Evolutionary conservation across 2,329 filamentous ascomycete species (phyloP), one percentile per base, ranked within the genome.

Genomic region (Hypomyces perniciosus): DNA sequence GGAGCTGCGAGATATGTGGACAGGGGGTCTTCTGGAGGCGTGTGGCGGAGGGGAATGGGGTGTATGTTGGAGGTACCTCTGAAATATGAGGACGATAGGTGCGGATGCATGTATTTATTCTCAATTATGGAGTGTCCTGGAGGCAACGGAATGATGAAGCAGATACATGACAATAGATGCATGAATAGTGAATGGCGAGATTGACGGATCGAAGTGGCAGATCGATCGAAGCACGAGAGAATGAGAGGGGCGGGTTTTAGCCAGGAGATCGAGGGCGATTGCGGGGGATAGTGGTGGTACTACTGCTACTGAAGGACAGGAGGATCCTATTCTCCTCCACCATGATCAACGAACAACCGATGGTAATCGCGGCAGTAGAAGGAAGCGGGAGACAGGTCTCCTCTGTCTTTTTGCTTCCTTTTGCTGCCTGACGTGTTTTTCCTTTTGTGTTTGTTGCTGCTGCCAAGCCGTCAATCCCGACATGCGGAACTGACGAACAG

Each of bases 91-190:
- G 31, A 9, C 39, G 10, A 4, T 9, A 30, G 12, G 20, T 38
- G 46, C 20, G 40, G 28, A 43, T 28, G 48, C 12, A 38, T 40
- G n/a, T 41, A 26, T 28, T 30, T 30, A 30, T 13, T 44, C 13
- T 26, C 8, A 10, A 30, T 44, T 12, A 13, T 8, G 29, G 8
- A 12, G 12, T 8, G 8, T 12, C 12, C 4, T n/a, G 30, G 29
- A 12, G 37, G 13, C 13, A 20, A 27, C 12, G 9, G 12, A 8
- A 28, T 26, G 39, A 37, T 42, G 13, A 42, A 8, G 48, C 40
- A 37, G 43, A 42, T 37, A 46, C 44, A 37, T 46, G 48, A 51
- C 43, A 51, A 51, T 46, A 51, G 48, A 35, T 40, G 33, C 6
- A 28, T 26, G 34, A n/a, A 41, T 37, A 13, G 8, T 8, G 33